Conservation (phyloP, 2,329 filamentous ascomycete species). For the Chaetomiaceae sp. region DNA sequence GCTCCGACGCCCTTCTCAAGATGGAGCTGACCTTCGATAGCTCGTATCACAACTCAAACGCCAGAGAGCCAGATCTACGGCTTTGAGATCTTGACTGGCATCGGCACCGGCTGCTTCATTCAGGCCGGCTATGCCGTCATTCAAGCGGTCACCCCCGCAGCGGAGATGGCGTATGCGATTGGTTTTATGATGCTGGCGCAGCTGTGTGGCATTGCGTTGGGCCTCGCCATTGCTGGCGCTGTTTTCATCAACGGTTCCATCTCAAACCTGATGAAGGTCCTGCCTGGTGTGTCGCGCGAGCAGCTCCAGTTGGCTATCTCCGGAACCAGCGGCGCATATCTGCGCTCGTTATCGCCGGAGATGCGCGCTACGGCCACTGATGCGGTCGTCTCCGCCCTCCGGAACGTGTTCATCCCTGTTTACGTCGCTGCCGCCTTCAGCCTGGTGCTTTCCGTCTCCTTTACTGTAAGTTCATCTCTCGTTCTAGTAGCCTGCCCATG, state of each 20-base stretch:
- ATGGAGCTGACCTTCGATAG: too few relatives aligned
- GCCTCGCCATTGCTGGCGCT: constrained; percentile 16
- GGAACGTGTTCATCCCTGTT: constrained; percentile 13
- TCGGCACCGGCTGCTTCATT: constrained; percentile 37
- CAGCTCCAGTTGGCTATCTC: constrained; percentile 9
- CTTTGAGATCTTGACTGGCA: constrained; percentile 36
- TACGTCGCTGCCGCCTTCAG: constrained; percentile 12
- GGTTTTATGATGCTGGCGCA: constrained; percentile 21
- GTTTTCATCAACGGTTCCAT: constrained; percentile 20
- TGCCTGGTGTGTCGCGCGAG: not conserved
- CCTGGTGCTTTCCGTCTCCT: constrained; percentile 5
- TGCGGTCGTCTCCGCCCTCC: constrained; percentile 1
- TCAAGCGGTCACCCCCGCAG: constrained; percentile 31
- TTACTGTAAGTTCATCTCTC: not conserved
- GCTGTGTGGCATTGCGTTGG: constrained; percentile 17
- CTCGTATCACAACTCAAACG: constrained; percentile 17
- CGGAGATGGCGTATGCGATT: constrained; percentile 24
- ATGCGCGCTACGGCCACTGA: constrained; percentile 1
- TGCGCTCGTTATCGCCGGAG: not conserved
- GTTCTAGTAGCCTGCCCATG: too few relatives aligned
- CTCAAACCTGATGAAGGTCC: not conserved
- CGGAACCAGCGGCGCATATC: constrained; percentile 5
- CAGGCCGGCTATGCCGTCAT: constrained; percentile 37
- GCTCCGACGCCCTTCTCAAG: too few relatives aligned
- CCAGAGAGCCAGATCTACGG: constrained; percentile 32